Percentiles rank a stretch among this genome's conserved stretches.
Evolutionary conservation across 2,329 filamentous ascomycete genomes (phyloP).

Genomic region (Trichothecium sympodiale): DNA sequence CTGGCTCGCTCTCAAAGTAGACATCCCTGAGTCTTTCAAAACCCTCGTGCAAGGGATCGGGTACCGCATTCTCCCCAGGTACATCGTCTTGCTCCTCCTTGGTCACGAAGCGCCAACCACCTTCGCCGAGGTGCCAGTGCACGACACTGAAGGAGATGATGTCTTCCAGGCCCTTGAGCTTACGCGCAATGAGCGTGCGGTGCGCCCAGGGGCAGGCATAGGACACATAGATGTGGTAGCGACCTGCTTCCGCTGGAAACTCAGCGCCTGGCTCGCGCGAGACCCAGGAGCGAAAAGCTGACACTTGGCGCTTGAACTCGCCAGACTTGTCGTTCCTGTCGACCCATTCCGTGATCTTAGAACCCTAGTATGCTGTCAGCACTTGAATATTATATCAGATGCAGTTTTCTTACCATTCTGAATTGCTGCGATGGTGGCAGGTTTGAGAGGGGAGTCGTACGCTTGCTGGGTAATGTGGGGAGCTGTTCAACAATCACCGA

Average conservation of each 20-base stretch:
- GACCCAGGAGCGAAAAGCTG: conserved; percentile 72
- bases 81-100: conserved; percentile 37
- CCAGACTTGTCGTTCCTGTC: conserved; percentile 65
- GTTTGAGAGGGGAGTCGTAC: not conserved
- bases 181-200: conserved; percentile 74
- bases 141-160: conserved; percentile 72
- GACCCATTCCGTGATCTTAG: conserved; percentile 75
- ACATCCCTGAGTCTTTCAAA: conserved; percentile 64
- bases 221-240: conserved; percentile 91
- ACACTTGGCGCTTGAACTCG: conserved; percentile 85
- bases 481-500: too few relatives aligned
- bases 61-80: conserved; percentile 51
- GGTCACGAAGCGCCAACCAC: conserved; percentile 74
- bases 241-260: conserved; percentile 75
- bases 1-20: conserved; percentile 63
- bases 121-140: conserved; percentile 73
- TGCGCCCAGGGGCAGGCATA: conserved; percentile 95
- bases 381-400: not conserved
- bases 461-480: too few relatives aligned
- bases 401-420: conserved; percentile 3
- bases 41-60: conserved; percentile 57
- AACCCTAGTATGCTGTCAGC: conserved; percentile 8
- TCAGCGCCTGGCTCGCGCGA: conserved; percentile 58
- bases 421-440: conserved; percentile 1
- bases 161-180: conserved; percentile 86